These are phyloP conservation scores for Penicillium frequentans DNA, from an alignment of 2,329 filamentous ascomycete species.

Conservation along the genomic window DNA sequence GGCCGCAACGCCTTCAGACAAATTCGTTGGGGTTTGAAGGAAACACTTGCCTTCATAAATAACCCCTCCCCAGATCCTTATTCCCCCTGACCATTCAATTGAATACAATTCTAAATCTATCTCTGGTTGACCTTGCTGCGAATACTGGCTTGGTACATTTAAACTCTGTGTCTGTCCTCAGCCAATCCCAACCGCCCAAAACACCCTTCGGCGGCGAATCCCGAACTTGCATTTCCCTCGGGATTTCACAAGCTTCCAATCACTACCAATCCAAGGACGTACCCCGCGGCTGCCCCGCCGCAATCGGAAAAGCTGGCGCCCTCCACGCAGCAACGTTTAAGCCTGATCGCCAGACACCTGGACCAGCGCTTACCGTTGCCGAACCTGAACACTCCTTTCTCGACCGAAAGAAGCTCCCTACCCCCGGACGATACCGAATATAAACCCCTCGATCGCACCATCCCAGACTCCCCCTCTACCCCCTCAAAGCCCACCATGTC, in stretches of 20 bases:
- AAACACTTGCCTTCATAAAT: constrained; percentile 5
- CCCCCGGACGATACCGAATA: constrained; percentile 56
- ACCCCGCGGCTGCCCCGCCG: constrained; percentile 35
- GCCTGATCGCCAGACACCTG: constrained; percentile 63
- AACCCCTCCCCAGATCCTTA: not conserved
- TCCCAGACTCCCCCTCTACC: constrained; percentile 23
- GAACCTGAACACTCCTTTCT: constrained; percentile 64
- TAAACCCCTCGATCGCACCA: constrained; percentile 40
- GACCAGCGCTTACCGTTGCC: constrained; percentile 55
- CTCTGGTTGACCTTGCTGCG: too few relatives aligned
- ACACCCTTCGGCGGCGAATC: constrained; percentile 24
- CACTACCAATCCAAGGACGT: constrained; percentile 1
- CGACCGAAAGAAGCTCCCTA: constrained; percentile 56
- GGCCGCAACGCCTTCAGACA: constrained; percentile 1
- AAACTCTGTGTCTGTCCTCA: constrained; percentile 2
- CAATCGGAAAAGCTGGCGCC: constrained; percentile 48
- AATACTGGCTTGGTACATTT: not conserved
- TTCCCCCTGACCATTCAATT: not conserved
- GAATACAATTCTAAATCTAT: not conserved
- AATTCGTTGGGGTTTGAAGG: not conserved
- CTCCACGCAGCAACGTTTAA: constrained; percentile 53
- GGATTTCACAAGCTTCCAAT: constrained; percentile 19
- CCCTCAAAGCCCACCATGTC: constrained; percentile 52
- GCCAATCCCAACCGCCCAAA: constrained; percentile 9
- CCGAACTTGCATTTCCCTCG: constrained; percentile 26